Evolutionary conservation across 2,329 filamentous ascomycete species (phyloP).

Genomic region (Ilyonectria mors-panacis): DNA sequence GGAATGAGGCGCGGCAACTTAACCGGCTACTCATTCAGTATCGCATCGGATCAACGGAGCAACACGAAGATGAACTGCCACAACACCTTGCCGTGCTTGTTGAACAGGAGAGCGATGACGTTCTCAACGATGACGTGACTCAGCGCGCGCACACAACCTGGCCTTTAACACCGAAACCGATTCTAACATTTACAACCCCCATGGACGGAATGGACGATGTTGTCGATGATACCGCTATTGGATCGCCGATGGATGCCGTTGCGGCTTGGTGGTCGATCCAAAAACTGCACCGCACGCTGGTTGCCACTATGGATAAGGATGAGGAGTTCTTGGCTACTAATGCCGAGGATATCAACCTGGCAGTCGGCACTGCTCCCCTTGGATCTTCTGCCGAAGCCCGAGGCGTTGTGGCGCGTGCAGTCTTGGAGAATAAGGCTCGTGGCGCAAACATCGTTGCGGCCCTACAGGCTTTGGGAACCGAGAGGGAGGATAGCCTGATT

Average conservation of each 20-base stretch:
- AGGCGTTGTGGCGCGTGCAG: constrained; percentile 71
- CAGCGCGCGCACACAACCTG: constrained; percentile 92
- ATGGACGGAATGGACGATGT: constrained; percentile 86
- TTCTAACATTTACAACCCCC: constrained; percentile 72
- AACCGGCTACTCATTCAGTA: constrained; percentile 63
- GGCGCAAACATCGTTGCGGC: constrained; percentile 71
- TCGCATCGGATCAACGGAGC: constrained; percentile 57
- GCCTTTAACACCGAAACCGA: constrained; percentile 88
- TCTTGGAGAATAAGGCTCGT: constrained; percentile 68
- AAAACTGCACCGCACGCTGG: constrained; percentile 78
- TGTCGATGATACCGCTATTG: constrained; percentile 86
- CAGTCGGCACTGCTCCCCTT: constrained; percentile 81
- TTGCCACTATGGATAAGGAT: constrained; percentile 72
- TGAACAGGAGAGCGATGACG: constrained; percentile 84
- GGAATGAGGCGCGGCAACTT: constrained; percentile 84
- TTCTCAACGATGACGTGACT: constrained; percentile 82
- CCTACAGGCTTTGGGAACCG: constrained; percentile 63
- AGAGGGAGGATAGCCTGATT: constrained; percentile 46
- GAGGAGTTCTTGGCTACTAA: constrained; percentile 43
- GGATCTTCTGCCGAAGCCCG: constrained; percentile 80
- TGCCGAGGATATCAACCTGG: constrained; percentile 72
- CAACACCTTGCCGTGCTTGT: constrained; percentile 83
- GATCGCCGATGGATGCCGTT: constrained; percentile 89
- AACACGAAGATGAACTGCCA: constrained; percentile 75
- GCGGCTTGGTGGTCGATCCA: constrained; percentile 92